Base-by-base conservation (phyloP, 495 filamentous ascomycete species). In the Penicillium chermesinum region DNA sequence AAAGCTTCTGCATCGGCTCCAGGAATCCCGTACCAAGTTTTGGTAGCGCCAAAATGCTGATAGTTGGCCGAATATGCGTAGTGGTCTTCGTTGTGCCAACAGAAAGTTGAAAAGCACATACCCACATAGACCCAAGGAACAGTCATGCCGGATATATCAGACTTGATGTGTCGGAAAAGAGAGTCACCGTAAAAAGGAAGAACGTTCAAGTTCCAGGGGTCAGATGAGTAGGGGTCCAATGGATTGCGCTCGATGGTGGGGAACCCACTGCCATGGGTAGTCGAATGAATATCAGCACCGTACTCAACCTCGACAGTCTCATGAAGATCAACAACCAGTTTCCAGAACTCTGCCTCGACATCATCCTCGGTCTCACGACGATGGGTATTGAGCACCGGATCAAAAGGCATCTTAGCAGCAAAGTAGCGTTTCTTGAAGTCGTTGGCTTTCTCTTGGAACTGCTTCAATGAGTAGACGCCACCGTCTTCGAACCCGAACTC, bases 51-150 rank as follows among this genome's bases (percentile, higher is more conserved):
- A 61, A 99, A 96, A 59, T 99, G 93, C 57, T 99, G 93, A 55
- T 99, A 99, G 57, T 99, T 99, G 34, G 93, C 86, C 15, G 93
- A 99, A 64, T 99, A 99, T 0, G 93, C 83, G 57, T 95, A 96
- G 58, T 99, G 93, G 63, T 99, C 93, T 62, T 99, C 93, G 51
- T 95, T 95, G 61, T 99, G 93, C 93, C 93, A 99, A 66, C 93
- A 99, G 62, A 99, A 99, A 2, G 91, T 96, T 2, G 93, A 97
- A 66, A 99, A 99, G 57, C 90, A 94, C 93, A 99, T 99, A 49
- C 93, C 93, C n/a, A 99, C 94, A 62, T 99, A 99, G 5, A 97
- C 82, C 93, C 93, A 99, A 13, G 93, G 93, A 5, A 99, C 91
- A 1, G 93, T 99, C 93, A 99, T 99, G 27, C 93, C 93, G n/a